Percentiles rank a stretch among this genome's conserved stretches.
phyloP scores from a whole-genome alignment of 1,139 yeast species.

The Yamadazyma kanchanaburiensis region DNA sequence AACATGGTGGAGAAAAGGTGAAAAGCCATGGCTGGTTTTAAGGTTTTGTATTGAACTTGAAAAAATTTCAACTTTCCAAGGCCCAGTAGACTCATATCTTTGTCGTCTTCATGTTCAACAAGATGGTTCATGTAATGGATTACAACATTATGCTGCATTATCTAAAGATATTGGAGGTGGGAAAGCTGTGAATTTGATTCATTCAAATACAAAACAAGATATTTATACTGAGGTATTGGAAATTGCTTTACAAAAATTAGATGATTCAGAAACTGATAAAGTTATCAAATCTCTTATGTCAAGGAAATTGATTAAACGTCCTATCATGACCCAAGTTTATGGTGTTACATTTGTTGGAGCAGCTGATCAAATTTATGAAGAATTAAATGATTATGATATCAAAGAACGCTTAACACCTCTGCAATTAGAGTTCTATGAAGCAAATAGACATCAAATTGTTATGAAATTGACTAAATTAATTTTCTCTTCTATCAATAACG shows the following conservation, averaged over 20 bases:
- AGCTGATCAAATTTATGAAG: constrained; percentile 25
- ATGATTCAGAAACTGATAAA: constrained; percentile 13
- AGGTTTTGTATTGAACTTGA: constrained; percentile 34
- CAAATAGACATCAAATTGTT: constrained; percentile 8
- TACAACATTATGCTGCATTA: constrained; percentile 47
- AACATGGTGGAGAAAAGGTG: constrained; percentile 39
- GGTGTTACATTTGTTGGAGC: constrained; percentile 44
- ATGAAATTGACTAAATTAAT: constrained; percentile 26
- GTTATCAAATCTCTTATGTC: constrained; percentile 19
- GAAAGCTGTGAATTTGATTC: constrained; percentile 33
- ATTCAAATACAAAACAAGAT: constrained; percentile 22
- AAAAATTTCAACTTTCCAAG: constrained; percentile 16
- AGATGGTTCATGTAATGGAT: constrained; percentile 49
- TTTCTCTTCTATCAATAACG: constrained; percentile 28
- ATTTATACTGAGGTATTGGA: constrained; percentile 34
- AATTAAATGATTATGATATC: constrained; percentile 11
- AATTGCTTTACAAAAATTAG: constrained; percentile 20
- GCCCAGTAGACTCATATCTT: constrained; percentile 18
- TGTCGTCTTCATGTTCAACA: constrained; percentile 40
- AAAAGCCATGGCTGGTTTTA: constrained; percentile 41
- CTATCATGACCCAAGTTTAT: constrained; percentile 48
- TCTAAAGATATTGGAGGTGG: constrained; percentile 35
- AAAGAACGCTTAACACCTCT: constrained; percentile 2
- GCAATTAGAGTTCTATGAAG: constrained; percentile 4
- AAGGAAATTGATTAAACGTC: constrained; percentile 39